Base-by-base conservation (phyloP, 2,329 filamentous ascomycete genomes). In the Ophiostoma pallidulum region DNA sequence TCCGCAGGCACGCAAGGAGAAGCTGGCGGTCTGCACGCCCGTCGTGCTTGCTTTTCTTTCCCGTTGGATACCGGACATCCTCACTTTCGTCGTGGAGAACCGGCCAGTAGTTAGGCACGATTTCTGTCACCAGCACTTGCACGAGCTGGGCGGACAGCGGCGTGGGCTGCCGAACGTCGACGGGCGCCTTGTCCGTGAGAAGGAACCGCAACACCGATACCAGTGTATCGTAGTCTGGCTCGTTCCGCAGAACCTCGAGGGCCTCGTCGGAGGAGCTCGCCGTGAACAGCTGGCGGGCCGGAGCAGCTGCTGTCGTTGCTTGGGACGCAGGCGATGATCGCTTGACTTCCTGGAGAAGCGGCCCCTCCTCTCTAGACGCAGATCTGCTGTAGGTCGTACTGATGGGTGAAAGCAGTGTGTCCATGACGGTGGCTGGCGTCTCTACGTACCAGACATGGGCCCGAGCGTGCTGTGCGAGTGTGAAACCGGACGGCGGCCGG, bases 51-150 rank as follows among this genome's bases (percentile, higher is more conserved):
- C 24, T 35, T 10, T n/a, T 20, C 8, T 37, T 26, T n/a, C 4
- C 18, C 14, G 56, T 42, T 49, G 56, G 18, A 46, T 51, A 22
- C 32, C 26, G 45, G 19, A 53, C 31, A 3, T 56, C 50, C 24
- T 60, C 26, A 3, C 59, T 61, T n/a, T 66, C 67, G 49, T 76
- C 73, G 32, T 70, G 65, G 14, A 91, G 59, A 8, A 78, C 58
- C 3, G 71, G 60, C 91, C 92, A 97, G 64, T 91, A 94, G 59
- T 90, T 86, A 2, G 86, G 85, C 8, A 88, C 69, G 22, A 85
- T 89, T 28, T 81, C 77, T 14, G 76, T 81, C 50, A 94, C 79
- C 31, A 98, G 67, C 3, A 78, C 68, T 59, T 89, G 82, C 45
- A 91, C 71, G 28, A 96, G 77, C 56, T 89, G 85, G 18, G 87